A percentile compares a stretch with the other conserved stretches of the same genome.
Conservation (phyloP, 78 protist genomes). For the slime mould (Dictyostelium discoideum) region DNA sequence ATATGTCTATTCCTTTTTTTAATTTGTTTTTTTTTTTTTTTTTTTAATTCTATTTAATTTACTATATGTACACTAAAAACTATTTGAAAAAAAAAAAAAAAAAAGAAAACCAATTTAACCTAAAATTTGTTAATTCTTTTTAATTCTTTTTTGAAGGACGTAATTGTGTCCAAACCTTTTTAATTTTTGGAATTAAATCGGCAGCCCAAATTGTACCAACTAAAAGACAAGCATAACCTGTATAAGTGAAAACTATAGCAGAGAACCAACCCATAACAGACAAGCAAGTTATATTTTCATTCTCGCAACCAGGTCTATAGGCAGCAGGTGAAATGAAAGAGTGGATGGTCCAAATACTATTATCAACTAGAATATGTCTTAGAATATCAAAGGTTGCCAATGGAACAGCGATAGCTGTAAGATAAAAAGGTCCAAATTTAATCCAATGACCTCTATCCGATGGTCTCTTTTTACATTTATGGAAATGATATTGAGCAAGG, state of each 20-base stretch:
- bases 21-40: no score
- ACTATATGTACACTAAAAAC: neutral
- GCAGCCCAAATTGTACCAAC: slow-evolving; percentile 64
- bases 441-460: slow-evolving; percentile 53
- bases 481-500: slow-evolving; percentile 57
- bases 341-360: slow-evolving; percentile 35
- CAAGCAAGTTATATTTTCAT: slow-evolving; percentile 31
- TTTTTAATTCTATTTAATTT: no score
- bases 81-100: neutral
- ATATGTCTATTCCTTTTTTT: no score
- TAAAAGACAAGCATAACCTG: slow-evolving; percentile 37
- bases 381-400: slow-evolving; percentile 40
- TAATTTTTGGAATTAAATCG: slow-evolving; percentile 21
- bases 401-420: slow-evolving; percentile 49
- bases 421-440: slow-evolving; percentile 73
- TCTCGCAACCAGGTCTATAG: slow-evolving; percentile 51
- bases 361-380: slow-evolving; percentile 57
- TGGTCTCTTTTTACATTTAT: slow-evolving; percentile 25
- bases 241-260: slow-evolving; percentile 46
- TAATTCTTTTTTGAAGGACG: slow-evolving; percentile 11
- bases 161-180: slow-evolving; percentile 35
- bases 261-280: slow-evolving; percentile 57
- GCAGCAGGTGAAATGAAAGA: slow-evolving; percentile 28
- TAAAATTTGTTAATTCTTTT: neutral
- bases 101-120: neutral